phyloP scores from a whole-genome alignment of 805 yeast species.

The Wickerhamomyces alni region DNA sequence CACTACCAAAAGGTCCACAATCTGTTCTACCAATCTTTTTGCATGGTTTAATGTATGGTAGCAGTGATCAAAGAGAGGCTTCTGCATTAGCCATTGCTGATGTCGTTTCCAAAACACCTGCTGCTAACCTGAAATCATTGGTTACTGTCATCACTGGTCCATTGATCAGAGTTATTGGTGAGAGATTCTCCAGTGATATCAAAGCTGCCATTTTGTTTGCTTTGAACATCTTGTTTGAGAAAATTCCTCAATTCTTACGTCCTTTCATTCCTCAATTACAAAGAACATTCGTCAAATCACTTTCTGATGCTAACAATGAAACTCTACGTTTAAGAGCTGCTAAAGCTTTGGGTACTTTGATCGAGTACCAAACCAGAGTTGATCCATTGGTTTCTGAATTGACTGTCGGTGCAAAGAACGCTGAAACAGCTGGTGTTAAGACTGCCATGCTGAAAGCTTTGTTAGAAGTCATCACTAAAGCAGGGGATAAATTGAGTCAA shows the following conservation, averaged over 20 bases:
- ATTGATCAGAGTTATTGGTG: conserved; percentile 95
- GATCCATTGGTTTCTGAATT: conserved; percentile 88
- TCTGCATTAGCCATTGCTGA: conserved; percentile 89
- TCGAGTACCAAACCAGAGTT: conserved; percentile 86
- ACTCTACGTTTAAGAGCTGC: conserved; percentile 80
- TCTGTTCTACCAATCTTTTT: conserved; percentile 86
- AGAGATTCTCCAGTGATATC: conserved; percentile 83
- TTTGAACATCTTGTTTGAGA: conserved; percentile 65
- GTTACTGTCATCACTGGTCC: conserved; percentile 97
- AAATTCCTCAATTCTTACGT: conserved; percentile 85
- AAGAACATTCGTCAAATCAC: conserved; percentile 90
- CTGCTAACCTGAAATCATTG: conserved; percentile 74
- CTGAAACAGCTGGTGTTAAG: conserved; percentile 66
- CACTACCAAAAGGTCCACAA: conserved; percentile 73
- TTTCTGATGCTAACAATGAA: conserved; percentile 73
- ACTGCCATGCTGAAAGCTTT: conserved; percentile 83
- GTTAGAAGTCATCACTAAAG: conserved; percentile 71
- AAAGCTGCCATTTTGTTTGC: conserved; percentile 92
- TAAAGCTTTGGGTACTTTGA: conserved; percentile 79
- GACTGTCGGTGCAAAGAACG: conserved; percentile 63
- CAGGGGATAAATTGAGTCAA: conserved; percentile 71
- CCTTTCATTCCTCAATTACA: conserved; percentile 98
- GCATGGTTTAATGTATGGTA: conserved; percentile 95
- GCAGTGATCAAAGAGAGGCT: conserved; percentile 71
- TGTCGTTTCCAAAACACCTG: conserved; percentile 78